Evolutionary conservation across 2,329 filamentous ascomycete species (phyloP).

Genomic region (Sordariomycetes sp.): DNA sequence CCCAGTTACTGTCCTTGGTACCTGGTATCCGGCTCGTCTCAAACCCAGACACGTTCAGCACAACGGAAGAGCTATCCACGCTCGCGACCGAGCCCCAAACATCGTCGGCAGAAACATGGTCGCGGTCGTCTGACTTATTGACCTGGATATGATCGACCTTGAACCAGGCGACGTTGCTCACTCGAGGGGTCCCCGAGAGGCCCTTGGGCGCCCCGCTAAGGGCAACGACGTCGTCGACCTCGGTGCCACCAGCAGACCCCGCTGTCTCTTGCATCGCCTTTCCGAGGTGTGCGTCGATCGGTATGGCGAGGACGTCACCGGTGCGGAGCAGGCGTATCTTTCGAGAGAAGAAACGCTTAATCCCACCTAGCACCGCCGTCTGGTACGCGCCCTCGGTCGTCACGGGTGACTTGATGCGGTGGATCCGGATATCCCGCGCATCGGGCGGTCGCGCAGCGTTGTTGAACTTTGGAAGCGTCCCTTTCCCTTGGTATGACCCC

Average conservation of each 20-base stretch:
- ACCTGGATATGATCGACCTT: constrained; percentile 63
- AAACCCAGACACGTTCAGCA: constrained; percentile 84
- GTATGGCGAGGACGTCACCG: constrained; percentile 79
- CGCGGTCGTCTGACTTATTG: constrained; percentile 32
- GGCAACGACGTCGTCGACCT: constrained; percentile 58
- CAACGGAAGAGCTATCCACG: constrained; percentile 75
- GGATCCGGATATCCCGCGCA: constrained; percentile 67
- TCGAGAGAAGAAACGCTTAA: constrained; percentile 81
- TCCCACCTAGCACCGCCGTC: constrained; percentile 68
- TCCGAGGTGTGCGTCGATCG: constrained; percentile 76
- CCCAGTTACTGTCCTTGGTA: constrained; percentile 66
- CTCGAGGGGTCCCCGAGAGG: constrained; percentile 19
- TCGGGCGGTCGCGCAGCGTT: constrained; percentile 42
- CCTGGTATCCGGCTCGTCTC: constrained; percentile 71
- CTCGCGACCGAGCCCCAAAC: constrained; percentile 78
- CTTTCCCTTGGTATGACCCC: constrained; percentile 31
- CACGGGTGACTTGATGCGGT: constrained; percentile 79
- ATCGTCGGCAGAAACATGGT: constrained; percentile 45
- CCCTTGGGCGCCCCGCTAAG: constrained; percentile 28
- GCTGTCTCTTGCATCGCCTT: constrained; percentile 63
- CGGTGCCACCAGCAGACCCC: constrained; percentile 40
- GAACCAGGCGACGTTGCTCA: constrained; percentile 76
- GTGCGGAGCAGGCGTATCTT: constrained; percentile 71
- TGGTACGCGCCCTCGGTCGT: constrained; percentile 79
- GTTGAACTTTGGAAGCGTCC: constrained; percentile 41